Base-by-base conservation (phyloP, 257 asterid genomes). In the Solanum tarijense region DNA sequence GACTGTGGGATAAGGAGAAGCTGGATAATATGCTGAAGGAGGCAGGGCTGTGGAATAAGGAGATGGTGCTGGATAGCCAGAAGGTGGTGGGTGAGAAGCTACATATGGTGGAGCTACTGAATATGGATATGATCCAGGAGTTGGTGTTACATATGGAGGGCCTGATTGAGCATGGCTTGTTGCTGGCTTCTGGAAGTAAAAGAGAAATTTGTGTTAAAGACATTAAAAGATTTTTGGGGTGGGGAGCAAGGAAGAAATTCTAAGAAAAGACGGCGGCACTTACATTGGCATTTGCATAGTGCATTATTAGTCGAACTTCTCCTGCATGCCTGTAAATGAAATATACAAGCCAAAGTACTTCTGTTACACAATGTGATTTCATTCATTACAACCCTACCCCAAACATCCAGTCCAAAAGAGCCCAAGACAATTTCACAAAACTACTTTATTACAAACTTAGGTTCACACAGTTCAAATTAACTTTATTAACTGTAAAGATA, bases 261-360 rank as follows among this genome's bases (percentile, higher is more conserved):
- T 27, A 79, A 82, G 69, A 48, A 5, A 81, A 48, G 20, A 29
- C 9, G 5, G 11, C 41, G 55, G 52, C 23, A 87, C 96, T 93
- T 91, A 93, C 98, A 82, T 84, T 91, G 91, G 95, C 95, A 87
- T 92, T 93, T 48, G 98, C 85, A 88, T 92, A 94, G 93, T 97
- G 98, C 96, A 97, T 91, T 89, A 97, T 96, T 86, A 97, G 74
- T 79, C 98, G 94, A 83, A 97, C 93, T 92, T 96, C 98, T 85
- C 99, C 99, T 20, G 98, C 98, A 90, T 94, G 89, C 93, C 99
- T 97, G 91, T 43, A 82, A 48, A 81, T 18, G 43, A 86, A 71
- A 62, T 83, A 87, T 32, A 27, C 29, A 39, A 13, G 25, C 66
- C 38, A 46, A 31, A 43, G 65, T 79, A 82, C 69, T 46, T 16